Evolutionary conservation across 495 filamentous ascomycete species (phyloP), one percentile per base, ranked within the genome.

Genomic region (Aspergillus biplanus): DNA sequence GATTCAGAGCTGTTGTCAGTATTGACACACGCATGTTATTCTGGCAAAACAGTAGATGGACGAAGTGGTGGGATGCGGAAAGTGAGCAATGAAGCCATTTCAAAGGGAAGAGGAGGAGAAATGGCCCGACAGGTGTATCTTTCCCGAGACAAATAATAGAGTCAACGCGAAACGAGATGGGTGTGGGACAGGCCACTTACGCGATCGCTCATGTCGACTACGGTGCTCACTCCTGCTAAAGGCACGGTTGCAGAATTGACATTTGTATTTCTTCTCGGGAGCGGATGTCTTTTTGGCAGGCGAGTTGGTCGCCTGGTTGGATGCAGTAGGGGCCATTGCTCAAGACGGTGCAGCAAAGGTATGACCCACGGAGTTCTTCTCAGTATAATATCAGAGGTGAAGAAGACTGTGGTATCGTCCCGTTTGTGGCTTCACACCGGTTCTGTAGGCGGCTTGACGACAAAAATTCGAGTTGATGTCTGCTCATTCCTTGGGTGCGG

Each of bases 241-340:
- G 58, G 95, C 95, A 73, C 95, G 87, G 77, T 90, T 92, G 83
- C 95, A 99, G 78, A 97, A 99, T 84, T 96, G 92, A 80, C 95
- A 99, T 78, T 98, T 97, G 86, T 99, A 99, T 78, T 97, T 97
- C 82, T 93, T 92, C 82, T 97, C 93, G 48, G 93, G 91, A 50
- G 85, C 82, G 37, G 83, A 82, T 63, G 90, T 82, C 70, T 87
- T 86, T 73, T 83, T 83, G 58, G 82, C 74, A 69, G 82, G 78
- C 62, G 80, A 76, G 70, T 75, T 76, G 76, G 86, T 86, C 79
- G 83, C 88, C 72, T 87, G 83, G 79, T 81, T 85, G 65, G 88
- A 85, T 81, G 89, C 89, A 63, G 70, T 76, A 59, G 78, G 78
- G 73, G 75, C 75, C 79, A 80, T 82, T 65, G 78, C 70, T 70